Conservation (phyloP, 352 stramenopile species). For the Pythium aquatile region DNA sequence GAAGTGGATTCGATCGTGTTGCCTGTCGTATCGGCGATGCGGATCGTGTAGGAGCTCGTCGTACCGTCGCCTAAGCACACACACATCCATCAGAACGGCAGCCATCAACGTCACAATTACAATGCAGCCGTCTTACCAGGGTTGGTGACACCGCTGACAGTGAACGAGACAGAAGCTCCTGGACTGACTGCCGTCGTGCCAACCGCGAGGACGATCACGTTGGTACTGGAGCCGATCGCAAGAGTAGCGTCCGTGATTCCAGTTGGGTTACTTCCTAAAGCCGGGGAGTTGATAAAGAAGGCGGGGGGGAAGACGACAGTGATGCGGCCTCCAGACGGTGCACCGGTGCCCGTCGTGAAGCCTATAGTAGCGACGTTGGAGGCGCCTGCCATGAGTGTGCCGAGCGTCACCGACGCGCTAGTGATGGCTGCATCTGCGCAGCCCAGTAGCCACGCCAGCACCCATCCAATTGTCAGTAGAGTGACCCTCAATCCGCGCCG, state of each 20-base stretch:
- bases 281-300: constrained; percentile 41
- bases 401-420: constrained; percentile 30
- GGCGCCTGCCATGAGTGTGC: constrained; percentile 31
- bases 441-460: not conserved
- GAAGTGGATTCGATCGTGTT: constrained; percentile 37
- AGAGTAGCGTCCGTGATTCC: constrained; percentile 34
- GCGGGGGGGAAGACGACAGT: constrained; percentile 47
- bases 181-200: constrained; percentile 14
- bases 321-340: constrained; percentile 48
- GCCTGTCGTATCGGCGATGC: constrained; percentile 31
- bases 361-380: constrained; percentile 30
- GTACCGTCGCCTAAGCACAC: constrained; percentile 35
- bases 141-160: constrained; percentile 52
- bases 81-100: too few species aligned
- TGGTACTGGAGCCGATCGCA: constrained; percentile 24
- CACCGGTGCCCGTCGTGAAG: constrained; percentile 33
- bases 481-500: not conserved
- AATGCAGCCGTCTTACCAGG: constrained; percentile 31
- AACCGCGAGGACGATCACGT: constrained; percentile 41
- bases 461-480: not conserved
- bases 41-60: constrained; percentile 40
- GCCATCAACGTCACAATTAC: too few species aligned
- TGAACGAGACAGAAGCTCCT: constrained; percentile 39
- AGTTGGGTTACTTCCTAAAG: constrained; percentile 19
- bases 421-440: constrained; percentile 33